Percentiles rank a stretch among this genome's conserved stretches.
Evolutionary conservation across 176 grass and related monocot genomes (phyloP).

Genomic region (Ensete glaucum): DNA sequence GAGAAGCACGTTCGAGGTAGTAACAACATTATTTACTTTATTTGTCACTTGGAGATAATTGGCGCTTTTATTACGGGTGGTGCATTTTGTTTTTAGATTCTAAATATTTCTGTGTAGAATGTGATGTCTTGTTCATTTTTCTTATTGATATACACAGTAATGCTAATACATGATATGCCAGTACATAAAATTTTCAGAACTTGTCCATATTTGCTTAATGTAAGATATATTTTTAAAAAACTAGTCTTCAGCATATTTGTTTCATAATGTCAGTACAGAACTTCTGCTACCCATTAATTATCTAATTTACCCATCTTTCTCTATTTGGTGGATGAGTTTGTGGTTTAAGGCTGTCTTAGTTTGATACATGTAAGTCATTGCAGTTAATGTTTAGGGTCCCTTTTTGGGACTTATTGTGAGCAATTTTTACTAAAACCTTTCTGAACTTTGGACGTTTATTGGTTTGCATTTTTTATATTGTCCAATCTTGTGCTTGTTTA

Average conservation of each 20-base stretch:
- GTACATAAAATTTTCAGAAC: too few relatives aligned
- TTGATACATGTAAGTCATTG: background rate
- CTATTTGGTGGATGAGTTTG: background rate
- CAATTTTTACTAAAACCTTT: background rate
- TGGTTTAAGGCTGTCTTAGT: background rate
- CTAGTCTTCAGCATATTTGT: background rate
- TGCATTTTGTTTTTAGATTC: too few relatives aligned
- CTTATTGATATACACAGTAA: too few relatives aligned
- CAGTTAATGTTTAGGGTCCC: background rate
- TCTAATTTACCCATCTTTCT: background rate
- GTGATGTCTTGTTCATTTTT: too few relatives aligned
- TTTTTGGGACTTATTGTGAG: background rate
- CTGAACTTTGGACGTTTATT: background rate
- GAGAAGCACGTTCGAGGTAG: slow-evolving; percentile 85
- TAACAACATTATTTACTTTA: background rate
- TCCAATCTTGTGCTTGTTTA: background rate
- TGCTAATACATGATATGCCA: too few relatives aligned
- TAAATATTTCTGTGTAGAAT: too few relatives aligned
- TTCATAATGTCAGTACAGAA: background rate
- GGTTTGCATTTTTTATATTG: background rate
- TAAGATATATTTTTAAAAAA: background rate
- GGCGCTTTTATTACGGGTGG: too few relatives aligned
- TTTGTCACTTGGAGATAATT: background rate
- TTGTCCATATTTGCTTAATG: too few relatives aligned
- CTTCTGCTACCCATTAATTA: background rate